Conservation (phyloP, 192 early-diverging fungal species). For the Entophlyctis luteolus region DNA sequence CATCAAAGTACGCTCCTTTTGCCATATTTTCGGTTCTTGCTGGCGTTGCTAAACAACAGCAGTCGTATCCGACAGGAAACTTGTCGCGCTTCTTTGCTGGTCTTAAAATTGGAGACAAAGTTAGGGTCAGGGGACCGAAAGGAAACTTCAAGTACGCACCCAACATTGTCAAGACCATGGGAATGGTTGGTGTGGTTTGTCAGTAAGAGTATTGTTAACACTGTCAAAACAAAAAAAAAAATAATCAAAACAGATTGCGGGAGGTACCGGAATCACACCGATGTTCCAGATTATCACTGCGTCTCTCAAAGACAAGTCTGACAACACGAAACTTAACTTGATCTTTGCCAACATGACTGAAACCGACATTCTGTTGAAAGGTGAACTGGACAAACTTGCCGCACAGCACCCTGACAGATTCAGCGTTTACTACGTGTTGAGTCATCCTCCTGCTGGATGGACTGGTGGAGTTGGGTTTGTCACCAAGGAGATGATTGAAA, state of each 20-base stretch:
- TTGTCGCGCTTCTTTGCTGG: conserved; percentile 26
- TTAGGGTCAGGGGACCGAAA: conserved; percentile 83
- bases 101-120: conserved; percentile 68
- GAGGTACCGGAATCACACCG: conserved; percentile 89
- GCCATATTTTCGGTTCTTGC: not conserved
- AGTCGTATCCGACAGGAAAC: conserved; percentile 27
- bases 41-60: not conserved
- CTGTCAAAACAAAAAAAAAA: too few relatives aligned
- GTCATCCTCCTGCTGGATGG: conserved; percentile 67
- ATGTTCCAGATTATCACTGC: conserved; percentile 92
- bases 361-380: conserved; percentile 81
- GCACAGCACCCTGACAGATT: conserved; percentile 53
- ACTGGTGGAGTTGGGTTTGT: conserved; percentile 83
- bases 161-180: conserved; percentile 71
- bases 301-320: conserved; percentile 76
- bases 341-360: conserved; percentile 86
- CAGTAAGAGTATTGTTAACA: too few relatives aligned
- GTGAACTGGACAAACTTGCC: conserved; percentile 76
- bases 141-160: conserved; percentile 82
- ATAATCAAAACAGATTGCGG: conserved; percentile 71
- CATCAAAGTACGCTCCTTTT: conserved; percentile 68
- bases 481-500: conserved; percentile 72
- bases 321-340: conserved; percentile 81
- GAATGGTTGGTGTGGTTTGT: conserved; percentile 68
- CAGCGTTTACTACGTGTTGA: conserved; percentile 31